Percentiles rank a stretch among this genome's conserved stretches.
phyloP scores from a whole-genome alignment of 306 rosid species.

The Astragalus membranaceus region DNA sequence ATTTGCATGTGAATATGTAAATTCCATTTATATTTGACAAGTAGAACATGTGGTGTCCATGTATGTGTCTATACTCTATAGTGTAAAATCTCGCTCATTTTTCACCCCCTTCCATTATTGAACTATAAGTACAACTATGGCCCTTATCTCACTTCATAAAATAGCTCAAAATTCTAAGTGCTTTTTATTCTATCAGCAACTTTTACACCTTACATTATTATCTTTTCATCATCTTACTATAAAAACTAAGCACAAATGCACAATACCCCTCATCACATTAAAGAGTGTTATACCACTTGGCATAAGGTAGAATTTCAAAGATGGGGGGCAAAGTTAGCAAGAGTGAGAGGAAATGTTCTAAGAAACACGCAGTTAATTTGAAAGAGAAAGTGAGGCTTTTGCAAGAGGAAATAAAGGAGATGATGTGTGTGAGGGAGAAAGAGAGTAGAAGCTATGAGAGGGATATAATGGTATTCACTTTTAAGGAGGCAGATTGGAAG shows the following conservation, averaged over 20 bases:
- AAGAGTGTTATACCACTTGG: neutral
- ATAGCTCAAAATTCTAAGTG: constrained; percentile 16
- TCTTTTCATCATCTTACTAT: constrained; percentile 7
- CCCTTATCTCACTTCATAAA: constrained; percentile 28
- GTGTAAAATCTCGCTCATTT: constrained; percentile 19
- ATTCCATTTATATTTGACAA: constrained; percentile 21
- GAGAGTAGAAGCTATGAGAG: constrained; percentile 51
- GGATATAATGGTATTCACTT: constrained; percentile 63
- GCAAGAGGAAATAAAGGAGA: constrained; percentile 55
- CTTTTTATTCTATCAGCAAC: constrained; percentile 19
- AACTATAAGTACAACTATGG: constrained; percentile 3
- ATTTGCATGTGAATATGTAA: constrained; percentile 39
- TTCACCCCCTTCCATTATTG: constrained; percentile 26
- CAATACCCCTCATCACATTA: neutral
- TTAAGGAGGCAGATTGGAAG: constrained; percentile 86
- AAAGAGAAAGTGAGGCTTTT: constrained; percentile 50
- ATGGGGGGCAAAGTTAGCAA: constrained; percentile 64
- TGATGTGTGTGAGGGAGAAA: constrained; percentile 54
- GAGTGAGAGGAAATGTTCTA: constrained; percentile 21
- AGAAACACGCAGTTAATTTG: constrained; percentile 34
- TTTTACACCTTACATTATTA: neutral
- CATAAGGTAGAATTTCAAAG: neutral
- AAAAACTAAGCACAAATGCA: neutral
- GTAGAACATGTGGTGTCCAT: constrained; percentile 27
- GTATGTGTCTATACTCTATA: neutral